Conservation (phyloP, 2,329 filamentous ascomycete genomes). For the Hypoxylon sp. region DNA sequence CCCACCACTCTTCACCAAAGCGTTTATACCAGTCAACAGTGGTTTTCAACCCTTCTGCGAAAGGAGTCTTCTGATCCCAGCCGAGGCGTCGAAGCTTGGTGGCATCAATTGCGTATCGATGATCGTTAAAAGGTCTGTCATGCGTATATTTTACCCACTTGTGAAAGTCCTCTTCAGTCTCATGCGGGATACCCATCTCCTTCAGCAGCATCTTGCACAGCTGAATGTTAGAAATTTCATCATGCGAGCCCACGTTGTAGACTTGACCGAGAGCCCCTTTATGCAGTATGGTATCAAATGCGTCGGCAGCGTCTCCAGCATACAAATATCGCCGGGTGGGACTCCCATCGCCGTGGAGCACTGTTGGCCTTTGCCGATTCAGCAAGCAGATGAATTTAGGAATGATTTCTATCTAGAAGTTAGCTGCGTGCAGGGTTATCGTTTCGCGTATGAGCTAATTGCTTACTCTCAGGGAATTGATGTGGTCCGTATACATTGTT, state of each 20-base stretch:
- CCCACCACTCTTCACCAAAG: conserved; percentile 79
- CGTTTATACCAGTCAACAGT: conserved; percentile 78
- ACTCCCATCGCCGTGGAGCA: conserved; percentile 81
- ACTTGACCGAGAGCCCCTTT: conserved; percentile 79
- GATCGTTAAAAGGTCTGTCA: conserved; percentile 84
- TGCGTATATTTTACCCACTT: conserved; percentile 80
- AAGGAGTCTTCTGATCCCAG: conserved; percentile 75
- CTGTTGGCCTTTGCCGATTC: conserved; percentile 73
- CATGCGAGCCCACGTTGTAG: conserved; percentile 84
- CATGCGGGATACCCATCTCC: conserved; percentile 69
- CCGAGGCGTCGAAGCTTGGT: conserved; percentile 75
- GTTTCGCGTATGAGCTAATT: background rate
- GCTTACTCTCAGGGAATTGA: conserved; percentile 84
- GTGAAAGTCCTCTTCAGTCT: conserved; percentile 65
- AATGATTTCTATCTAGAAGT: conserved; percentile 75
- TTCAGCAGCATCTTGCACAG: conserved; percentile 75
- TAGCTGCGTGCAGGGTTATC: conserved; percentile 15
- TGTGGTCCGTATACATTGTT: conserved; percentile 91
- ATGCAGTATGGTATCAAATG: conserved; percentile 87
- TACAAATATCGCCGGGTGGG: conserved; percentile 82
- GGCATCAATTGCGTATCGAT: conserved; percentile 78
- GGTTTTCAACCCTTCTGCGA: conserved; percentile 71
- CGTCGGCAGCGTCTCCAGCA: conserved; percentile 82
- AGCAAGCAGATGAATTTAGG: conserved; percentile 83
- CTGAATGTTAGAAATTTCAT: conserved; percentile 81